Base-by-base conservation (phyloP, 306 rosid species). In the Trifolium pratense region DNA sequence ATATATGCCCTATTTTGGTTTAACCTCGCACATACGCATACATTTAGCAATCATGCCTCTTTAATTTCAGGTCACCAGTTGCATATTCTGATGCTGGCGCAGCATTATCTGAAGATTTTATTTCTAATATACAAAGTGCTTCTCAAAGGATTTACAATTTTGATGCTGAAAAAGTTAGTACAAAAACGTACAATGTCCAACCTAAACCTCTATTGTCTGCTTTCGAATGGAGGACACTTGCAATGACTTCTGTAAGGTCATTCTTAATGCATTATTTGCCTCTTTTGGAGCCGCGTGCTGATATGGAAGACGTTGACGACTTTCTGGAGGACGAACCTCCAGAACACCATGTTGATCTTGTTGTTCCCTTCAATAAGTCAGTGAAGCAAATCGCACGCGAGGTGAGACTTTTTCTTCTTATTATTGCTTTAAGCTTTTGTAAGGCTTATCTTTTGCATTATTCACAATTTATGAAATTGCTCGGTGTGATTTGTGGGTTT, bases 161-260 rank as follows among this genome's bases (percentile, higher is more conserved):
- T 36, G 90, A 87, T 23, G 77, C 87, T 78, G 48, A 81, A 59
- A 77, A n/a, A 18, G 73, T 77, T 75, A 76, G 82, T 78, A 75
- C 88, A 39, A 91, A 93, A 85, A 89, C 83, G 76, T 93, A 93
- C 81, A 79, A 75, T 20, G 62, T 93, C 40, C 89, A 87, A 78
- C 83, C 84, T 52, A 93, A 89, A 84, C 98, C 98, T 58, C 77
- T 93, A 31, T 86, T 80, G 68, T 91, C 98, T 16, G 98, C 96
- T 68, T 89, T 91, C 56, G 93, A 91, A 72, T 71, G 67, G 79
- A 84, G 66, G 82, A 6, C 87, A 14, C 64, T 93, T 6, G 82
- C 85, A 53, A 17, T 93, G 84, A 91, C 97, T 29, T 79, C 92
- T 16, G 1, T 91, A 40, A 86, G 97, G 82, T 86, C 97, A 1